These are phyloP conservation scores for Sarcomyxa edulis DNA, from an alignment of 768 basidiomycete species.

Conservation along the genomic window DNA sequence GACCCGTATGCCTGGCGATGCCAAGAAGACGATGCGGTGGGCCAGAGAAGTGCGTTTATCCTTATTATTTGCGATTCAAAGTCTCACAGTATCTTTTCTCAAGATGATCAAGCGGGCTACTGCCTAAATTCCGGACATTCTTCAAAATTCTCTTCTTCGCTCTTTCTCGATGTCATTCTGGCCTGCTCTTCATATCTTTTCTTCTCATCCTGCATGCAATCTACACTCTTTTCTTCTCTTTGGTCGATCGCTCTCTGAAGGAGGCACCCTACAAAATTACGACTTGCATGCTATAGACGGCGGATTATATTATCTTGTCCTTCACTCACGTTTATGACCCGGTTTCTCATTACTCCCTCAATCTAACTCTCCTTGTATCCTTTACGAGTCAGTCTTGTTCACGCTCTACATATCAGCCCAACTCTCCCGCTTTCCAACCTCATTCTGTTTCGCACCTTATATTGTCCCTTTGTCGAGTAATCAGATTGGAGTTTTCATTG, in stretches of 20 bases:
- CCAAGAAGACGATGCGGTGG: constrained; percentile 90
- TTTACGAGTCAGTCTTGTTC: constrained; percentile 5
- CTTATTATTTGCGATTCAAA: not conserved
- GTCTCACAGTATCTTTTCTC: constrained; percentile 6
- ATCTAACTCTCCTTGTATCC: constrained; percentile 8
- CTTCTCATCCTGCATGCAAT: constrained; percentile 45
- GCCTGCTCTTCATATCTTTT: constrained; percentile 21
- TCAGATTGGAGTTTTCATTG: constrained; percentile 9
- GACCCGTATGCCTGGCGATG: constrained; percentile 68
- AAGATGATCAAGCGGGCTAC: constrained; percentile 82
- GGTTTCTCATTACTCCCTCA: constrained; percentile 3
- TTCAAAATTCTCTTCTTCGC: constrained; percentile 17
- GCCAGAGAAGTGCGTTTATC: constrained; percentile 71
- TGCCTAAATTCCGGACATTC: constrained; percentile 41
- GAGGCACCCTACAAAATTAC: constrained; percentile 55
- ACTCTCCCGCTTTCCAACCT: constrained; percentile 3
- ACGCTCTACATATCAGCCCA: not conserved
- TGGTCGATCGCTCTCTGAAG: constrained; percentile 60
- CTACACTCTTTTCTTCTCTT: constrained; percentile 32
- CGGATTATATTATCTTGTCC: constrained; percentile 13
- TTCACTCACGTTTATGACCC: constrained; percentile 3
- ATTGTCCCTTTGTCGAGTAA: constrained; percentile 4
- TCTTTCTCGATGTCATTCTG: constrained; percentile 11
- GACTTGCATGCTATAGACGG: constrained; percentile 57
- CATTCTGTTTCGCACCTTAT: constrained; percentile 3